Conservation (phyloP, 495 filamentous ascomycete species). For the Penicillium simplicissimum region DNA sequence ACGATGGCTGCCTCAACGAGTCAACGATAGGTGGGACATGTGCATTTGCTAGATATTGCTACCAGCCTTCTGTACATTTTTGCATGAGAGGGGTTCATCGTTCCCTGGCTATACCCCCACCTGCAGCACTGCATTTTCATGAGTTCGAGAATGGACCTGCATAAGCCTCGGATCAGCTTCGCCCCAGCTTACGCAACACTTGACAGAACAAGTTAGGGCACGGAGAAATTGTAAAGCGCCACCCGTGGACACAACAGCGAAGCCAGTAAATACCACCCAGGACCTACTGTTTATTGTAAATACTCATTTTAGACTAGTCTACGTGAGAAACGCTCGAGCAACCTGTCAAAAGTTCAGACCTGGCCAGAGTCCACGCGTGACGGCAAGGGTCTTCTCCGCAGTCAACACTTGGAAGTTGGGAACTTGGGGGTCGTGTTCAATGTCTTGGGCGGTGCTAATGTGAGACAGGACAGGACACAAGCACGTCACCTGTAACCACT, state of each 20-base stretch:
- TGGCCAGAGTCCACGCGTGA: background rate
- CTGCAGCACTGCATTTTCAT: background rate
- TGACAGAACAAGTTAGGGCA: background rate
- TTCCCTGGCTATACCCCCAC: background rate
- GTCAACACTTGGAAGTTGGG: no score
- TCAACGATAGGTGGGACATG: no score
- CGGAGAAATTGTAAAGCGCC: background rate
- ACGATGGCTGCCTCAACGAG: no score
- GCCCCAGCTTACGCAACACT: background rate
- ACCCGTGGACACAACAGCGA: background rate
- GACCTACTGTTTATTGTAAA: background rate
- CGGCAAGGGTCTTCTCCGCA: background rate
- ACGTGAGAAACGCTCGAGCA: background rate
- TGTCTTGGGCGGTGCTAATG: background rate
- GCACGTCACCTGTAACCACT: no score
- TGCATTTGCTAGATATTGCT: conserved; percentile 1
- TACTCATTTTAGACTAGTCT: background rate
- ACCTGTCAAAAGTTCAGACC: background rate
- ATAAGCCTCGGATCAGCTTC: background rate
- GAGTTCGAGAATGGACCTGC: background rate
- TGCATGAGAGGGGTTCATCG: background rate
- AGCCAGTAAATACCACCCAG: background rate
- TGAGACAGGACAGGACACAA: background rate
- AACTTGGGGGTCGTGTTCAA: background rate
- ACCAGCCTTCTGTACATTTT: background rate